phyloP scores from a whole-genome alignment of 768 basidiomycete genomes.

The Gautieria morchelliformis region DNA sequence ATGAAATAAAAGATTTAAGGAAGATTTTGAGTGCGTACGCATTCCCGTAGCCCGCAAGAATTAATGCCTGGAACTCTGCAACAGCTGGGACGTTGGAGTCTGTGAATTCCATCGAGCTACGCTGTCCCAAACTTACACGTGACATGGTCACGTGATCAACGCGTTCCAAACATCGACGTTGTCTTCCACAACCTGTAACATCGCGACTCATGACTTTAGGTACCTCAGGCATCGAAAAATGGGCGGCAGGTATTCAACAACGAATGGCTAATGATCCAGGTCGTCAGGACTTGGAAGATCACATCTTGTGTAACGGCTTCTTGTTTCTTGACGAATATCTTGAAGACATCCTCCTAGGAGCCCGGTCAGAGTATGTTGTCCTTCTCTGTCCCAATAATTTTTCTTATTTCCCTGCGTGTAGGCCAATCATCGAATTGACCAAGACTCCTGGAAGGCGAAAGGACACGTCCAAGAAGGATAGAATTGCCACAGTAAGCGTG shows the following conservation, averaged over 20 bases:
- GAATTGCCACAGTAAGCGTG: constrained; percentile 36
- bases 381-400: background rate
- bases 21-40: too few species aligned
- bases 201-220: background rate
- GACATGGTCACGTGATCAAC: too few species aligned
- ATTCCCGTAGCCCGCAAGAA: constrained; percentile 89
- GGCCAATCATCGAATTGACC: constrained; percentile 69
- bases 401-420: constrained; percentile 18
- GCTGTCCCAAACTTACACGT: background rate
- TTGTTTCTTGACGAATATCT: constrained; percentile 74
- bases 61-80: constrained; percentile 76
- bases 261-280: constrained; percentile 68
- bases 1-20: too few species aligned
- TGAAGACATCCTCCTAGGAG: constrained; percentile 60
- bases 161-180: background rate
- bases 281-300: constrained; percentile 59
- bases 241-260: constrained; percentile 58
- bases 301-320: constrained; percentile 68
- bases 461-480: constrained; percentile 41
- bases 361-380: constrained; percentile 50
- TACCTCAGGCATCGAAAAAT: constrained; percentile 44
- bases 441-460: constrained; percentile 78
- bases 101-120: constrained; percentile 6
- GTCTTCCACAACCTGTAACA: background rate
- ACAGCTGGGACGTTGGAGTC: background rate